Percentiles rank a stretch among this genome's conserved stretches.
These are phyloP conservation scores for Bigelowiella natans DNA, from an alignment of 78 protist species.

Conservation along the genomic window DNA sequence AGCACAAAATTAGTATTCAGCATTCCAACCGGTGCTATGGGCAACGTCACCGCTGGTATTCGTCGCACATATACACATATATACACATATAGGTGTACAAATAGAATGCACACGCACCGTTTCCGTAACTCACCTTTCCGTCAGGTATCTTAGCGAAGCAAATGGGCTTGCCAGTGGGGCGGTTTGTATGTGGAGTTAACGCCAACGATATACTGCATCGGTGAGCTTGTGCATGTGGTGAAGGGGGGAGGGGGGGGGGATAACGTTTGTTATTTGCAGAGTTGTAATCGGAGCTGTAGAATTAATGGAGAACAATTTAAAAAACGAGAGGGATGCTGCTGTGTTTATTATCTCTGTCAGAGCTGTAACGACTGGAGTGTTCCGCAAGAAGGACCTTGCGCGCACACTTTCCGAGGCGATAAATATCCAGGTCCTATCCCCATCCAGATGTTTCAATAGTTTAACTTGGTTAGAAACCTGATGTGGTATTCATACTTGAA, in stretches of 20 bases:
- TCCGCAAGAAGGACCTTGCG: not conserved
- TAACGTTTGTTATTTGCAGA: too few species aligned
- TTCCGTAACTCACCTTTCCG: too few species aligned
- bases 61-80: not conserved
- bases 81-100: not conserved
- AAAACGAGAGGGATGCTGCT: too few species aligned
- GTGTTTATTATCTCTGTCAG: too few species aligned
- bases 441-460: not conserved
- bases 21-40: not conserved
- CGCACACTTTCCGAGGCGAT: not conserved
- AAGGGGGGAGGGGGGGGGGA: too few species aligned
- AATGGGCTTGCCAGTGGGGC: not conserved
- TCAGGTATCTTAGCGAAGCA: not conserved
- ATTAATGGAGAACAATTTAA: too few species aligned
- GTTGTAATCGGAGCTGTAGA: too few species aligned
- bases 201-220: not conserved
- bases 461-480: not conserved
- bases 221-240: too few species aligned
- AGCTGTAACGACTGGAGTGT: not conserved
- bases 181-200: not conserved
- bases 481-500: not conserved
- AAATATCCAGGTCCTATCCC: not conserved
- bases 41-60: not conserved
- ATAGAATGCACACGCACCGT: not conserved
- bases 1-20: not conserved